A percentile compares a stretch with the other conserved stretches of the same genome.
phyloP scores from a whole-genome alignment of 805 yeast genomes.

The Suhomyces prunicola region DNA sequence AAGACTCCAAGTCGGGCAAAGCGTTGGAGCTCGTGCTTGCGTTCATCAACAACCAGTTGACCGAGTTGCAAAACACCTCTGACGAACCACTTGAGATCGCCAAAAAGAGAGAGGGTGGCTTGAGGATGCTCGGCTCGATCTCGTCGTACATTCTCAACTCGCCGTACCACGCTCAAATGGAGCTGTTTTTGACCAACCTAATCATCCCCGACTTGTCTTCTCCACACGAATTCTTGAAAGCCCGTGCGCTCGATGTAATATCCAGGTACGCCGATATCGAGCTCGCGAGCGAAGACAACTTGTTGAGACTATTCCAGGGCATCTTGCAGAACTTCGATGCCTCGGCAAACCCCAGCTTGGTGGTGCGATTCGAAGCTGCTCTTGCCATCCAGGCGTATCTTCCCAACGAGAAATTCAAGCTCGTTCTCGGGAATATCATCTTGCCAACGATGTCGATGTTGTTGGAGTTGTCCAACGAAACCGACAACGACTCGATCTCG shows the following conservation, averaged over 20 bases:
- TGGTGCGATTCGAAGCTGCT: conserved; percentile 82
- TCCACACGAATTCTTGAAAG: conserved; percentile 63
- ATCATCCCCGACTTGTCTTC: conserved; percentile 73
- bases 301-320: conserved; percentile 30
- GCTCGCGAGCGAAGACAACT: conserved; percentile 33
- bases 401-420: conserved; percentile 60
- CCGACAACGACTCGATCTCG: conserved; percentile 84
- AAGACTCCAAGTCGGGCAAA: conserved; percentile 48
- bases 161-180: conserved; percentile 62
- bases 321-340: conserved; percentile 29
- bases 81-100: conserved; percentile 46
- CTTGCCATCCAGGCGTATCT: conserved; percentile 80
- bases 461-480: conserved; percentile 67
- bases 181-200: conserved; percentile 56
- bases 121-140: conserved; percentile 75
- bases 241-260: conserved; percentile 67
- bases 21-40: conserved; percentile 60
- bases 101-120: conserved; percentile 71
- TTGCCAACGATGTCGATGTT: conserved; percentile 80
- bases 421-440: conserved; percentile 63
- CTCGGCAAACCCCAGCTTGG: conserved; percentile 38
- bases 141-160: conserved; percentile 54
- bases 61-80: conserved; percentile 22
- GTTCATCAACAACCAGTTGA: conserved; percentile 53
- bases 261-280: conserved; percentile 63